Evolutionary conservation across 257 asterid species (phyloP).

Genomic region (Primulina huaijiensis): DNA sequence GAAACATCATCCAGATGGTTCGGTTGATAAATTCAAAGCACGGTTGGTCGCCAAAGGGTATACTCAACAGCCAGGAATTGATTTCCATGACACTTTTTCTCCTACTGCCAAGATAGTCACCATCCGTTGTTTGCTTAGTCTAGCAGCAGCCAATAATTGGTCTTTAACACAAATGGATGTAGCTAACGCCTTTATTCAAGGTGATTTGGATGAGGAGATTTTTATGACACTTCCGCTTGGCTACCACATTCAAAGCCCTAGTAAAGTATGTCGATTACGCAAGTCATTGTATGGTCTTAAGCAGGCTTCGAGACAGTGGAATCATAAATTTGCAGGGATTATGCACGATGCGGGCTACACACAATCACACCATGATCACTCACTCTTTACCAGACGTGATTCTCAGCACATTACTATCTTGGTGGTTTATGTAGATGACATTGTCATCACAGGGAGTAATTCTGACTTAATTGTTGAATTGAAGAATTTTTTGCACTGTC

Average conservation of each 20-base stretch:
- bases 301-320: background rate
- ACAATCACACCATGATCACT: background rate
- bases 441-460: background rate
- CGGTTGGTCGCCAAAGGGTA: too few species aligned
- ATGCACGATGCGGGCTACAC: background rate
- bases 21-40: too few species aligned
- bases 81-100: too few species aligned
- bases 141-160: too few species aligned
- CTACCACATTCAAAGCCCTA: background rate
- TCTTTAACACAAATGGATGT: too few species aligned
- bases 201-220: background rate
- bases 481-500: too few species aligned
- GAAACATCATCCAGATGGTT: too few species aligned
- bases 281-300: background rate
- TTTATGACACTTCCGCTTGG: background rate
- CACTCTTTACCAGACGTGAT: rapidly evolving
- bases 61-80: too few species aligned
- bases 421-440: background rate
- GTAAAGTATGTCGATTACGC: background rate
- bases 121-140: too few species aligned
- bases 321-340: background rate
- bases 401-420: background rate
- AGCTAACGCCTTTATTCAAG: background rate
- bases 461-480: too few species aligned
- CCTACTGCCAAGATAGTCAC: too few species aligned